These are phyloP conservation scores for Debaryomycetaceae sp. DNA, from an alignment of 1,139 yeast genomes.

Conservation along the genomic window DNA sequence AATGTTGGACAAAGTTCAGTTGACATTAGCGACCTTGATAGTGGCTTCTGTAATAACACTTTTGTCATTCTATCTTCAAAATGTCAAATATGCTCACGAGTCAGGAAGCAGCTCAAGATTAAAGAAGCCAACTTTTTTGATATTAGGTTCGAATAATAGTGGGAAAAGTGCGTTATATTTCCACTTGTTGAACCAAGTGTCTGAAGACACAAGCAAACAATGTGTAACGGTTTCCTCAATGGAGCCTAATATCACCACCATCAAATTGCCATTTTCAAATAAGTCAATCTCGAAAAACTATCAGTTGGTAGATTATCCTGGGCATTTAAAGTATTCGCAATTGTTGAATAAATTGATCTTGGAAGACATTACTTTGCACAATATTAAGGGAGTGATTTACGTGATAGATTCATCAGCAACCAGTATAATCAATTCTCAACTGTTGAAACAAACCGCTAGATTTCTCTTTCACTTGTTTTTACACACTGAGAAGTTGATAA, in stretches of 20 bases:
- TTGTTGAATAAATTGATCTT: constrained; percentile 40
- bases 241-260: constrained; percentile 32
- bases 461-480: constrained; percentile 54
- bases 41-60: constrained; percentile 22
- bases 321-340: constrained; percentile 69
- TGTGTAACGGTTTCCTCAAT: constrained; percentile 41
- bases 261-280: constrained; percentile 35
- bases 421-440: constrained; percentile 28
- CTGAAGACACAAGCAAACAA: constrained; percentile 8
- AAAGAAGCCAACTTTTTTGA: constrained; percentile 55
- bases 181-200: constrained; percentile 18
- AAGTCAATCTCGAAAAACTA: constrained; percentile 29
- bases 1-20: constrained; percentile 25
- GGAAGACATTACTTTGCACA: constrained; percentile 42
- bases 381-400: constrained; percentile 63
- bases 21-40: constrained; percentile 18
- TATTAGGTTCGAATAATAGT: constrained; percentile 66
- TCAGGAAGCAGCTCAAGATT: constrained; percentile 11
- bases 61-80: constrained; percentile 20
- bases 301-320: constrained; percentile 77
- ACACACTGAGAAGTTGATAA: constrained; percentile 55
- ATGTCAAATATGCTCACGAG: constrained; percentile 11
- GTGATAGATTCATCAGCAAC: constrained; percentile 61
- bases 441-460: constrained; percentile 47
- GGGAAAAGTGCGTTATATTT: constrained; percentile 75